These are phyloP conservation scores for Neurospora sp. DNA, from an alignment of 495 filamentous ascomycete species.

Conservation along the genomic window DNA sequence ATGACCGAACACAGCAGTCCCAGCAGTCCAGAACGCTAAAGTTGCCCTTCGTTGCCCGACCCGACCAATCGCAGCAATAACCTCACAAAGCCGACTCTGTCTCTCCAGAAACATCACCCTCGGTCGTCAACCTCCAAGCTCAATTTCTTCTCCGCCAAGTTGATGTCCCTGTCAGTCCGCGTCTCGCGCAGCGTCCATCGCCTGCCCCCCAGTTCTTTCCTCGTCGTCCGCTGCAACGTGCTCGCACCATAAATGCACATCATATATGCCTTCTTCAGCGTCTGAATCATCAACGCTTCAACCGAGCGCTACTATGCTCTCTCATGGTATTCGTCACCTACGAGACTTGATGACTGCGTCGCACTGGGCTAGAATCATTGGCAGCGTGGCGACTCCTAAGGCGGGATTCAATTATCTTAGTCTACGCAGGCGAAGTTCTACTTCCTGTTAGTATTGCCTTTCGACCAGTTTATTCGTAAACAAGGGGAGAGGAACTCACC, in stretches of 20 bases:
- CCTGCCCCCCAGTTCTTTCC: neutral
- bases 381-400: conserved; percentile 12
- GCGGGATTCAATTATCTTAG: conserved; percentile 11
- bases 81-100: too few species aligned
- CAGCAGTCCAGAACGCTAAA: too few species aligned
- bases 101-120: conserved; percentile 18
- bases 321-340: conserved; percentile 8
- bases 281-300: conserved; percentile 11
- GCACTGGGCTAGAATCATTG: conserved; percentile 19
- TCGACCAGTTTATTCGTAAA: neutral
- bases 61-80: too few species aligned
- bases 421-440: conserved; percentile 20
- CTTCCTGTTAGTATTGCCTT: too few species aligned
- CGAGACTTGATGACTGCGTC: conserved; percentile 16
- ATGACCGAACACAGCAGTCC: too few species aligned
- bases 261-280: conserved; percentile 2
- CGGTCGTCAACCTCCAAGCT: conserved; percentile 13
- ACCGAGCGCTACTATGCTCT: conserved; percentile 7
- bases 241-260: conserved; percentile 15
- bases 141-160: conserved; percentile 2
- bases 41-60: too few species aligned
- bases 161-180: neutral
- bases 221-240: neutral
- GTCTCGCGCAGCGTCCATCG: neutral
- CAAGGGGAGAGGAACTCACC: neutral